These are phyloP conservation scores for Cryptosporidium ryanae DNA, from an alignment of 169 alveolate species.

Conservation along the genomic window DNA sequence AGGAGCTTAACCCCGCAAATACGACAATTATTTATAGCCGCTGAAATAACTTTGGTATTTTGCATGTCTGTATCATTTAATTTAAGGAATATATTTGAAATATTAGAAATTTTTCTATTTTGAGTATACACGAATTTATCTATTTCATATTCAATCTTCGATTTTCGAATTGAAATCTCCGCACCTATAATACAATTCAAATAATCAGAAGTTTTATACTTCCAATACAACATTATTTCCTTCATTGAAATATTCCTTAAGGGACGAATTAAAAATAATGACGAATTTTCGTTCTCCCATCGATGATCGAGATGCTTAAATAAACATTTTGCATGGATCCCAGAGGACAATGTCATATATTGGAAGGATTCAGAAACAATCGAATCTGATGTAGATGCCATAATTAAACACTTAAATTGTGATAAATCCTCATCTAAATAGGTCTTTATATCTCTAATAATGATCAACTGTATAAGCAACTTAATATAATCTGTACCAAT, in stretches of 20 bases:
- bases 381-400: slow-evolving; percentile 57
- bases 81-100: slow-evolving; percentile 40
- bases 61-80: not conserved
- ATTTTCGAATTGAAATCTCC: slow-evolving; percentile 37
- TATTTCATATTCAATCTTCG: slow-evolving; percentile 39
- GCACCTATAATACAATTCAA: slow-evolving; percentile 40
- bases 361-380: slow-evolving; percentile 60
- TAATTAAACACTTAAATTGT: slow-evolving; percentile 6
- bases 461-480: slow-evolving; percentile 30
- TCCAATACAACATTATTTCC: slow-evolving; percentile 60
- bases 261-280: slow-evolving; percentile 34
- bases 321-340: slow-evolving; percentile 37
- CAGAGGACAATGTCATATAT: slow-evolving; percentile 47
- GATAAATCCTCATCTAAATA: slow-evolving; percentile 25
- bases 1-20: not conserved
- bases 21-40: not conserved
- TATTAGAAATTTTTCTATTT: slow-evolving; percentile 19
- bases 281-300: slow-evolving; percentile 7
- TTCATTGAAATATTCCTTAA: slow-evolving; percentile 26
- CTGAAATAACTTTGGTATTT: not conserved
- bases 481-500: slow-evolving; percentile 54
- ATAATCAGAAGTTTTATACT: not conserved
- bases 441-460: slow-evolving; percentile 26
- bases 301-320: slow-evolving; percentile 14
- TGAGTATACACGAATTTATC: slow-evolving; percentile 31